phyloP scores from a whole-genome alignment of 2,329 filamentous ascomycete genomes.

The Trichoderma arundinaceum region DNA sequence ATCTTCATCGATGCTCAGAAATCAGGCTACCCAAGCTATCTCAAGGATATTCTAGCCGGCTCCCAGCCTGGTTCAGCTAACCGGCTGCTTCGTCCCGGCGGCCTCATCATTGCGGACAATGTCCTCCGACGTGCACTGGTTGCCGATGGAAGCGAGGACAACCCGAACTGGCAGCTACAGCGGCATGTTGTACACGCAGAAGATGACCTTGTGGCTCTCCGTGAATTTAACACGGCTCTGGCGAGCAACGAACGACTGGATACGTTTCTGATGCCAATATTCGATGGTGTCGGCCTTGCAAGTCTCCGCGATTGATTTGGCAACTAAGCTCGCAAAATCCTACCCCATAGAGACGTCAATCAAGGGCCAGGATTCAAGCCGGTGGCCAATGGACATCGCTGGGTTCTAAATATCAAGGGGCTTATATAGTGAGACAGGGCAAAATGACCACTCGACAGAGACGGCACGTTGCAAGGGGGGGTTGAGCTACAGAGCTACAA shows the following conservation, averaged over 20 bases:
- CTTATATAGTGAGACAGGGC: background rate
- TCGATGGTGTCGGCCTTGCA: slow-evolving; percentile 45
- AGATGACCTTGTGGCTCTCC: slow-evolving; percentile 37
- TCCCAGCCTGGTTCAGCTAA: slow-evolving; percentile 44
- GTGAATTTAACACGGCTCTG: slow-evolving; percentile 41
- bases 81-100: slow-evolving; percentile 52
- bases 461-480: background rate
- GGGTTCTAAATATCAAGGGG: background rate
- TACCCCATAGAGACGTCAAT: background rate
- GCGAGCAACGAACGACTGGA: slow-evolving; percentile 42
- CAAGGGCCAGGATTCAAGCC: background rate
- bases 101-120: slow-evolving; percentile 58
- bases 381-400: background rate
- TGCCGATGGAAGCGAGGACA: slow-evolving; percentile 46
- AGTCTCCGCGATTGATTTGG: slow-evolving; percentile 41
- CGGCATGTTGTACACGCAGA: slow-evolving; percentile 30
- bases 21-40: slow-evolving; percentile 53
- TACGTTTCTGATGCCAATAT: slow-evolving; percentile 46
- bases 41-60: slow-evolving; percentile 48
- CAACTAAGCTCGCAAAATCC: background rate
- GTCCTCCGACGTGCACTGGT: slow-evolving; percentile 54
- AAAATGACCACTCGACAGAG: background rate
- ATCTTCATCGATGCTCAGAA: slow-evolving; percentile 59
- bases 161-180: slow-evolving; percentile 40
- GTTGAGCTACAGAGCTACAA: background rate